Evolutionary conservation across 441 rosid species (phyloP), one percentile per base, ranked within the genome.

Genomic region (Corymbia calophylla): DNA sequence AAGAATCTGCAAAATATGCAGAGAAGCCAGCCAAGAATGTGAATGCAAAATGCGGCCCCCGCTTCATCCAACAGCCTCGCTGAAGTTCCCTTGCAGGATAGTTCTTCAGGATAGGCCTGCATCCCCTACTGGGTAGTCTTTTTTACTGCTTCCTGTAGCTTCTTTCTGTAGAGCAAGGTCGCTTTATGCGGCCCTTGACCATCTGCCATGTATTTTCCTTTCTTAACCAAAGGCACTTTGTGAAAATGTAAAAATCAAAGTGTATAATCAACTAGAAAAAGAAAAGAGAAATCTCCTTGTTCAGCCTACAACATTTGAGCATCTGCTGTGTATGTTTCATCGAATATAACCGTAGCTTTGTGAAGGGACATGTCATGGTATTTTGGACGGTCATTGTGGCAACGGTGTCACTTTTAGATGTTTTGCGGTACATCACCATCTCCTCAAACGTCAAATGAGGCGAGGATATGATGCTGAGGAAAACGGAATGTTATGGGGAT

Each of bases 61-160:
- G 94, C 86, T 87, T 91, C 93, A 94, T 94, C 80, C 93, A 92
- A 90, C 97, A 95, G 89, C 96, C 96, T 48, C 97, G 95, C 49
- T 95, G 93, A 95, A 91, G 85, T 53, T 70, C 35, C 82, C 27
- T 66, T 8, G 10, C 27, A 53, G 53, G 17, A 60, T 84, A 49
- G 80, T 81, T 73, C n/a, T 54, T 17, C 39, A 62, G 49, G n/a
- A 10, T 87, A 64, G 77, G 55, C 58, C n/a, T 86, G 88, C 64
- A 32, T 86, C 68, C 58, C 58, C 64, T 13, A 32, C 27, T 25
- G 44, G 64, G 68, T 17, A 66, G 68, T 29, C 35, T 58, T 55
- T 92, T 92, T 44, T 11, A 49, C 86, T 86, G 86, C 88, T 91
- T 89, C 89, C 87, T 91, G 93, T 91, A 93, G 92, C 87, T 89